Evolutionary conservation across 2,329 filamentous ascomycete species (phyloP).

Genomic region (Drechmeria coniospora): DNA sequence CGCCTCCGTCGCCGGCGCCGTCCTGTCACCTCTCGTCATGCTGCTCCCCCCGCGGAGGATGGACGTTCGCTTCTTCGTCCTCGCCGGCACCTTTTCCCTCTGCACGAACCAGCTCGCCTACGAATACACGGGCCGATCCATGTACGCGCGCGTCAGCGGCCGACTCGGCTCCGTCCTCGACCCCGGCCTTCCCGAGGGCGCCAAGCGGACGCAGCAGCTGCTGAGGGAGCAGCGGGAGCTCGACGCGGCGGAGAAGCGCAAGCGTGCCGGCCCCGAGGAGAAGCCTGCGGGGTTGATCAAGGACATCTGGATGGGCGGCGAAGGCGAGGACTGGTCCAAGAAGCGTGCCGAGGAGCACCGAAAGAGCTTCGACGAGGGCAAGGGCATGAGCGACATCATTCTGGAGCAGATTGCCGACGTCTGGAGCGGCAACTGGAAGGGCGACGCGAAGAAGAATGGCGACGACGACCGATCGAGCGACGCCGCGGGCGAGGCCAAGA

Average conservation of each 20-base stretch:
- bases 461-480: constrained; percentile 8
- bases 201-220: constrained; percentile 29
- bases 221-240: constrained; percentile 30
- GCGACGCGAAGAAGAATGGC: constrained; percentile 13
- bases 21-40: constrained; percentile 31
- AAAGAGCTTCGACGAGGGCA: constrained; percentile 38
- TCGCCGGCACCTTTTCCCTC: constrained; percentile 33
- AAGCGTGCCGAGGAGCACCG: constrained; percentile 35
- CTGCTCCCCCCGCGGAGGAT: constrained; percentile 35
- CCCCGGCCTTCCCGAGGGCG: constrained; percentile 41
- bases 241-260: constrained; percentile 15
- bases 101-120: constrained; percentile 39
- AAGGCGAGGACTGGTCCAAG: constrained; percentile 37
- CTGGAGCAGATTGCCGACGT: constrained; percentile 42
- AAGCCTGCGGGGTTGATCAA: constrained; percentile 22
- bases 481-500: constrained; percentile 10
- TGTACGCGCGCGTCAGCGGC: constrained; percentile 29
- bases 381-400: constrained; percentile 40
- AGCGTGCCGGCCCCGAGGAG: constrained; percentile 11
- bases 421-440: constrained; percentile 22
- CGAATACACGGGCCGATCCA: constrained; percentile 40
- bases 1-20: constrained; percentile 29
- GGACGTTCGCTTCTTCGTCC: constrained; percentile 33
- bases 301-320: constrained; percentile 43
- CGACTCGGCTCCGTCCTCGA: constrained; percentile 30